A percentile compares a stretch with the other conserved stretches of the same genome.
Evolutionary conservation across 2,329 filamentous ascomycete genomes (phyloP).

Genomic region (Xylariaceae sp.): DNA sequence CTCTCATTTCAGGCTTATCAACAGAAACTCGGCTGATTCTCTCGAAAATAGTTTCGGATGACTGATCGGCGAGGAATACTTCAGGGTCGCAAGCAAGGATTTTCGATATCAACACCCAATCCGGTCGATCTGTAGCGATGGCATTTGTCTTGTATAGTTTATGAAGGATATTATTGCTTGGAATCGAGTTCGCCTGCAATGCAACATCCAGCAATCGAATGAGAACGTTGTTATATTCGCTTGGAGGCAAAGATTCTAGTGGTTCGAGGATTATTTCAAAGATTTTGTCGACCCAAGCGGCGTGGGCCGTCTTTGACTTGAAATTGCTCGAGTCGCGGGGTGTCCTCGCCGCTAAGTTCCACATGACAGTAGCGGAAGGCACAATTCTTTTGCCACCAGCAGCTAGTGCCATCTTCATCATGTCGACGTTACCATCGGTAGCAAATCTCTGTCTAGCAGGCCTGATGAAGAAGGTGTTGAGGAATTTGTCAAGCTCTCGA

Average conservation of each 20-base stretch:
- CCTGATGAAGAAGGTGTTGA: conserved; percentile 49
- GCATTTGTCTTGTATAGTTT: conserved; percentile 29
- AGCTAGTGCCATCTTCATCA: conserved; percentile 40
- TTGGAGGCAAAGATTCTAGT: conserved; percentile 14
- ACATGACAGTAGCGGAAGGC: conserved; percentile 42
- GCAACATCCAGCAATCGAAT: conserved; percentile 33
- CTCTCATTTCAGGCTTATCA: conserved; percentile 18
- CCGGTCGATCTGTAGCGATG: conserved; percentile 22
- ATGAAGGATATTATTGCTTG: conserved; percentile 33
- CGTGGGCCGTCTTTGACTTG: conserved; percentile 28
- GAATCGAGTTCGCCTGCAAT: conserved; percentile 30
- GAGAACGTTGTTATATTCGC: conserved; percentile 26
- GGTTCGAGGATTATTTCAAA: conserved; percentile 23
- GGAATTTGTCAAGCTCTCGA: conserved; percentile 43
- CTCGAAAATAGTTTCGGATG: conserved; percentile 30
- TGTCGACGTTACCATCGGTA: conserved; percentile 38
- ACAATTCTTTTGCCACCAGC: conserved; percentile 34
- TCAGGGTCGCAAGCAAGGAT: conserved; percentile 43
- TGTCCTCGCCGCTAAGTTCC: conserved; percentile 26
- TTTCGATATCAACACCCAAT: conserved; percentile 40
- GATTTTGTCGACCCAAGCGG: conserved; percentile 25
- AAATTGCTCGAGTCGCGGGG: conserved; percentile 27
- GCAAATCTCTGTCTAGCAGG: conserved; percentile 48
- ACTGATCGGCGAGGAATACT: conserved; percentile 38
- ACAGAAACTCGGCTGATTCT: conserved; percentile 26